These are phyloP conservation scores for Ceratocystis albifundus DNA, from an alignment of 2,329 filamentous ascomycete species.

Conservation along the genomic window DNA sequence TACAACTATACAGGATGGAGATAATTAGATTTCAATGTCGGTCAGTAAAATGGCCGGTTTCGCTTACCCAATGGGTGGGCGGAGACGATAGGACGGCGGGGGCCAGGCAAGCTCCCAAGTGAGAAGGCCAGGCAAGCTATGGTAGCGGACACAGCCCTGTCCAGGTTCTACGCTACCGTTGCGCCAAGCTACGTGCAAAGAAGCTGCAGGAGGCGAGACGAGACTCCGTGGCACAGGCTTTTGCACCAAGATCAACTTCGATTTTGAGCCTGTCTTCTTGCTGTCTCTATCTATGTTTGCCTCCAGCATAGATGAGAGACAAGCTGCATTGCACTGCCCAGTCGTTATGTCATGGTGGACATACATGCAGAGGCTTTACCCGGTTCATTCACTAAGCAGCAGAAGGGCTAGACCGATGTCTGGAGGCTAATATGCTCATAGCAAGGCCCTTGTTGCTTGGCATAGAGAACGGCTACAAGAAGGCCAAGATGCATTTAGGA, in stretches of 20 bases:
- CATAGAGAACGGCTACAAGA: background rate
- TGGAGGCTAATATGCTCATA: background rate
- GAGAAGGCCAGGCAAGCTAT: background rate
- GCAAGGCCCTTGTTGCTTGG: background rate
- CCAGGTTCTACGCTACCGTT: background rate
- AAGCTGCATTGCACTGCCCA: background rate
- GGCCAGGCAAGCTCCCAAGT: background rate
- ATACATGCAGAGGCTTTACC: background rate
- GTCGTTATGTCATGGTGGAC: background rate
- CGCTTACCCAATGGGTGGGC: background rate
- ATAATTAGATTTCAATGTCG: background rate
- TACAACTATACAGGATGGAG: background rate
- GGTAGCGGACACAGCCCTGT: background rate
- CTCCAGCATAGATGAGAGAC: background rate
- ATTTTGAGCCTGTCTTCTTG: background rate
- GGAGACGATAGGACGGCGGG: background rate
- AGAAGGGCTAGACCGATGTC: background rate
- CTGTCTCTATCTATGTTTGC: background rate
- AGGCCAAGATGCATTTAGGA: background rate
- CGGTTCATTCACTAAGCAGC: background rate
- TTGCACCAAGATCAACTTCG: background rate
- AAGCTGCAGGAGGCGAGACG: background rate
- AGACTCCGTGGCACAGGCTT: background rate
- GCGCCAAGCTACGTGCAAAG: background rate
- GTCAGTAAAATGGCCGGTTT: background rate